Conservation (phyloP, 2,329 filamentous ascomycete species). For the Dothideomycetes sp. region DNA sequence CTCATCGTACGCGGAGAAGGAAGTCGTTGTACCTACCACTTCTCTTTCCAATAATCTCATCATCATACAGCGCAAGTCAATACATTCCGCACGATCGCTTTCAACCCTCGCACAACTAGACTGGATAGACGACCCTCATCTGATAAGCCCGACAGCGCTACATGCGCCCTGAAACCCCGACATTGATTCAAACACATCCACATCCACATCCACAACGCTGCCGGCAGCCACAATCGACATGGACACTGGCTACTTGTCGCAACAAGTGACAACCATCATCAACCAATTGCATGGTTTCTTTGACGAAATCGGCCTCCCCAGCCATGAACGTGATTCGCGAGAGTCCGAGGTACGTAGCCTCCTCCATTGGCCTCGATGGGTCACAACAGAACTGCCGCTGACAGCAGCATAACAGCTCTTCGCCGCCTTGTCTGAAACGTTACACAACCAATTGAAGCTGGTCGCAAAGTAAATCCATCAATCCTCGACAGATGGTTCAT, state of each 20-base stretch:
- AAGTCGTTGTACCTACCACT: too few relatives aligned
- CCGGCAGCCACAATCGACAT: conserved; percentile 41
- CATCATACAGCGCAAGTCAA: too few relatives aligned
- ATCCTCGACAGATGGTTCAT: neutral
- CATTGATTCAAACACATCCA: too few relatives aligned
- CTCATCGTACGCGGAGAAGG: too few relatives aligned
- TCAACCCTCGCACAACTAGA: too few relatives aligned
- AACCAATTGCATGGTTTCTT: conserved; percentile 88
- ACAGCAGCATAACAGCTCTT: conserved; percentile 58
- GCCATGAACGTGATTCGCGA: conserved; percentile 80
- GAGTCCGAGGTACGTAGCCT: conserved; percentile 67
- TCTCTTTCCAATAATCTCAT: too few relatives aligned
- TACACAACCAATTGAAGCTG: conserved; percentile 78
- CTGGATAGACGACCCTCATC: too few relatives aligned
- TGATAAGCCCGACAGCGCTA: too few relatives aligned
- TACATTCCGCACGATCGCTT: too few relatives aligned
- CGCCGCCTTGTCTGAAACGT: conserved; percentile 77
- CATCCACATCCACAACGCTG: conserved; percentile 17
- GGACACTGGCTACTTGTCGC: conserved; percentile 86
- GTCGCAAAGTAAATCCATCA: conserved; percentile 54
- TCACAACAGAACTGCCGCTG: neutral
- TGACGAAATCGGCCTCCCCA: conserved; percentile 93
- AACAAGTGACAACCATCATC: conserved; percentile 92
- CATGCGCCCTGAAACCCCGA: too few relatives aligned
- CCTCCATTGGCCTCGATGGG: neutral